Evolutionary conservation across 768 basidiomycete genomes (phyloP), one percentile per base, ranked within the genome.

Genomic region (Sporobolomyces phaffii): DNA sequence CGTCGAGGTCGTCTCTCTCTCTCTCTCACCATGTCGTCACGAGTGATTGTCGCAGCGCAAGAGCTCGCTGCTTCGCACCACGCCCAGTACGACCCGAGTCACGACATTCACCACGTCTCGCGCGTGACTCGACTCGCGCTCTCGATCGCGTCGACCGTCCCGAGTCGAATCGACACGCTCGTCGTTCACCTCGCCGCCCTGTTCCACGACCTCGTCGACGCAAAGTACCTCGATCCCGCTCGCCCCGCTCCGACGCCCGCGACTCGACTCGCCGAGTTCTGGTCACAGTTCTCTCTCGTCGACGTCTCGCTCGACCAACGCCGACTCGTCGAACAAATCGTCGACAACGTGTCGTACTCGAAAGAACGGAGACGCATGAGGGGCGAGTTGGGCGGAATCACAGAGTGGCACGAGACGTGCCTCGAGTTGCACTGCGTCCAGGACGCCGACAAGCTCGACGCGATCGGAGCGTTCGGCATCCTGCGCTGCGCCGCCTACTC

Each of bases 401-500:
- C 64, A 0, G 60, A 59, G 17, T 72, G 66, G 71, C 52, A 59
- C 28, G 13, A 29, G 22, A 28, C 20, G 20, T 68, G 64, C n/a
- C 34, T 1, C n/a, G 71, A 72, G 34, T 33, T 72, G 33, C 70
- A 72, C 41, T 68, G 70, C 47, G 71, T 72, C 9, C 66, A 68
- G 28, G 71, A 72, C 22, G 71, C 71, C 2, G 71, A 72, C 57
- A 68, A 65, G 41, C 58, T 72, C 9, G 71, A 72, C 60, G 71
- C 71, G 14, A 72, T 72, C 36, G 71, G 71, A 5, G 66, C 71
- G 3, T 65, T 72, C 38, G 71, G 71, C 1, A 68, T 74, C 26
- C 49, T 74, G 58, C 65, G 73, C n/a, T 74, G 73, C 33, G 45
- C 68, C 5, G 73, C 73, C 33, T 74, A 56, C 59, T 74, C 73